These are phyloP conservation scores for Fusarium sp. DNA, from an alignment of 2,329 filamentous ascomycete species.

Conservation along the genomic window DNA sequence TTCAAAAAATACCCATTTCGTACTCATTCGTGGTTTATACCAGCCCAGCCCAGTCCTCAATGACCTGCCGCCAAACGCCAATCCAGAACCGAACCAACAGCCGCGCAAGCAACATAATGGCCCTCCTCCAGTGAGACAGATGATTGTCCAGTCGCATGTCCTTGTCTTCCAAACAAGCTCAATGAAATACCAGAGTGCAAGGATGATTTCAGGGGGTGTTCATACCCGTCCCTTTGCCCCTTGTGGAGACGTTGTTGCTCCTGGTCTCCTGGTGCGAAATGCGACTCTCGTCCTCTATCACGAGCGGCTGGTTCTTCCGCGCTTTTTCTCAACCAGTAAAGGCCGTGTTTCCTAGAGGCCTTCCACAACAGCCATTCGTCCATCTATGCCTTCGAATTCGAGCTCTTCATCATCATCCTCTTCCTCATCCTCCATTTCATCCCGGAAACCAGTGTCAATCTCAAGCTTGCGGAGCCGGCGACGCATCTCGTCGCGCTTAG, in stretches of 20 bases:
- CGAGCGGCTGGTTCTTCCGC: conserved; percentile 6
- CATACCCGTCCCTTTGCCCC: conserved; percentile 13
- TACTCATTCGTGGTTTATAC: conserved; percentile 38
- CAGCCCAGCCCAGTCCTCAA: conserved; percentile 31
- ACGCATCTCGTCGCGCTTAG: conserved; percentile 85
- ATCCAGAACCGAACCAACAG: conserved; percentile 44
- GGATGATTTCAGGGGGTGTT: neutral
- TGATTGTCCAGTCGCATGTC: conserved; percentile 10
- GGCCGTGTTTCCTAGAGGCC: conserved; percentile 38
- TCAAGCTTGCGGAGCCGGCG: conserved; percentile 78
- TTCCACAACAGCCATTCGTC: conserved; percentile 50
- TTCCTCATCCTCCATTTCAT: conserved; percentile 76
- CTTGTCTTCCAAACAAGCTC: conserved; percentile 2
- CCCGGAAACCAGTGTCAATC: conserved; percentile 85
- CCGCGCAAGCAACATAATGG: conserved; percentile 30
- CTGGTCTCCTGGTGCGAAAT: too few relatives aligned
- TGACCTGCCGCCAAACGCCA: conserved; percentile 48
- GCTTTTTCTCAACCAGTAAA: conserved; percentile 9
- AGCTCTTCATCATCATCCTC: conserved; percentile 70
- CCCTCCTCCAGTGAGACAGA: neutral
- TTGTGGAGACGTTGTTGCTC: neutral
- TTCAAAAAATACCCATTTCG: conserved; percentile 38
- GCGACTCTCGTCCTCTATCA: neutral
- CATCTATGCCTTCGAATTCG: conserved; percentile 58
- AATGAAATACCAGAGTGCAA: neutral